Evolutionary conservation across 2,329 filamentous ascomycete genomes (phyloP).

Genomic region (Epichloe glyceriae): DNA sequence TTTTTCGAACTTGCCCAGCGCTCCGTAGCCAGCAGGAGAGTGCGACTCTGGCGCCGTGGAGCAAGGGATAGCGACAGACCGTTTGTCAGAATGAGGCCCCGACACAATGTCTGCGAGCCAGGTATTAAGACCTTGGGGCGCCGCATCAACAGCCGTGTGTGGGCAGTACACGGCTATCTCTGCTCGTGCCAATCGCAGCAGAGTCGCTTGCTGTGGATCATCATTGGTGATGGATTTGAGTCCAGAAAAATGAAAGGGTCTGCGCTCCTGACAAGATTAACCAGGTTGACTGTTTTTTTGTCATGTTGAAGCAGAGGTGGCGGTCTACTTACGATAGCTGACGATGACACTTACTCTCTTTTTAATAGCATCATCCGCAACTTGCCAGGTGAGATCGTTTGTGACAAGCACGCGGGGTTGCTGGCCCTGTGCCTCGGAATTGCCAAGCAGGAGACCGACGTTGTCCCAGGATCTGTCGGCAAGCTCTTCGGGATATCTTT

Average conservation of each 20-base stretch:
- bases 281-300: too few relatives aligned
- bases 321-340: conserved; percentile 60
- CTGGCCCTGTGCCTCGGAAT: conserved; percentile 21
- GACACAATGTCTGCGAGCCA: conserved; percentile 86
- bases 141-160: conserved; percentile 88
- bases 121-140: conserved; percentile 73
- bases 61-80: conserved; percentile 34
- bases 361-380: conserved; percentile 79
- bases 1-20: conserved; percentile 28
- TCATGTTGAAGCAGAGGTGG: neutral
- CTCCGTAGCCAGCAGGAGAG: conserved; percentile 39
- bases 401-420: conserved; percentile 43
- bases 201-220: conserved; percentile 75
- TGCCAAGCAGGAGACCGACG: conserved; percentile 63
- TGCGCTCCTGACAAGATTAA: conserved; percentile 20
- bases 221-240: conserved; percentile 77
- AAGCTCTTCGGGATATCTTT: conserved; percentile 74
- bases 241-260: conserved; percentile 89
- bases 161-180: conserved; percentile 94
- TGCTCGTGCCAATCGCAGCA: conserved; percentile 68
- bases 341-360: conserved; percentile 68
- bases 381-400: conserved; percentile 79
- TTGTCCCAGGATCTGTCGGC: conserved; percentile 93
- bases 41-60: conserved; percentile 28
- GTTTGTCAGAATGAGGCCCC: conserved; percentile 28